Base-by-base conservation (phyloP, 2,329 filamentous ascomycete genomes). In the Trematosphaeria pertusa region DNA sequence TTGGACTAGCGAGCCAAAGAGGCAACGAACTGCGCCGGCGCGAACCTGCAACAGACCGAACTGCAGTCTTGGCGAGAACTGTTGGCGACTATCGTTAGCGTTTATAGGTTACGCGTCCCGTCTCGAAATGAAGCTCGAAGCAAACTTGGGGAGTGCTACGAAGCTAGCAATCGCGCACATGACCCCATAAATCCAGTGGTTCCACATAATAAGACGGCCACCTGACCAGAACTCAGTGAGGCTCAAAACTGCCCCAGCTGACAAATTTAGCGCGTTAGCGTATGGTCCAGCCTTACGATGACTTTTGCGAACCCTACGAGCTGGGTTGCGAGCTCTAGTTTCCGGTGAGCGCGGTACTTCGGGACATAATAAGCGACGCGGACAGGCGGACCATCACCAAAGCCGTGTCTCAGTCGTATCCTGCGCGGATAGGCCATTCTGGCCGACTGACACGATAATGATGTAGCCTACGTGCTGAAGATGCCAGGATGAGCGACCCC, bases 1-100 rank as follows among this genome's bases (percentile, higher is more conserved):
- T 9, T 15, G 19, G 42, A 18, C 11, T 22, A 37, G 26, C 22
- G 20, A 35, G 24, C 9, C 26, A 38, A 14, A 15, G 19, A 44
- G 47, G 36, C 38, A 44, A 45, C 18, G 34, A 44, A 37, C 42
- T 37, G 42, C 42, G 30, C 12, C 12, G 24, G 24, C 24, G 24
- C 7, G 24, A 28, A 28, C 24, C 31, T 9, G 14, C 31, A 15
- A 15, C 11, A 9, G 14, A 34, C 31, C 31, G 31, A 14, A 28
- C 36, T 28, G 19, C 19, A 17, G 37, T 15, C 22, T 37, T 15
- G 35, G 35, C 35, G n/a, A 26, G 7, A 22, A 20, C 35, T 22
- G 11, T 26, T n/a, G n/a, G 12, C 35, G 24, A 37, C 34, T 22
- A n/a, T 22, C n/a, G n/a, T n/a, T n/a, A n/a, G n/a, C n/a, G n/a